phyloP scores from a whole-genome alignment of 2,329 filamentous ascomycete genomes.

The Aspergillus brunneoviolaceus region DNA sequence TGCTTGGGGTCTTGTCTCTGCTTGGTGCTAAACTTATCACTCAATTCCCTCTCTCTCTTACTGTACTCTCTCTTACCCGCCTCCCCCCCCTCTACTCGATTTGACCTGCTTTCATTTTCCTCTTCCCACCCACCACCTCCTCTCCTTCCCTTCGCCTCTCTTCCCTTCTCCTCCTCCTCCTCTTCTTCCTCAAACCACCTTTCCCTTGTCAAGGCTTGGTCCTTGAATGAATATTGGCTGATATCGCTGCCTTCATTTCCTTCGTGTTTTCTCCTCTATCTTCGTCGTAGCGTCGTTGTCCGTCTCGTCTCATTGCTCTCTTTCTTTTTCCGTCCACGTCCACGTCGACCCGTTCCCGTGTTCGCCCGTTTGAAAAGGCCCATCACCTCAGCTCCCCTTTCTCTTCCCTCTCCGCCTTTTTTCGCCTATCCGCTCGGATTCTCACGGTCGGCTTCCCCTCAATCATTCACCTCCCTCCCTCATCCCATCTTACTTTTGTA shows the following conservation, averaged over 20 bases:
- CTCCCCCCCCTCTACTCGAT: not conserved
- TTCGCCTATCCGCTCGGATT: conserved; percentile 20
- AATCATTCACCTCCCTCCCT: conserved; percentile 24
- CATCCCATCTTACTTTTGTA: conserved; percentile 17
- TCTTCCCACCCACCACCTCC: conserved; percentile 13
- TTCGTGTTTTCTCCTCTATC: conserved; percentile 5
- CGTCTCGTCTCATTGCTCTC: conserved; percentile 1
- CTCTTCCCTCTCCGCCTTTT: conserved; percentile 23
- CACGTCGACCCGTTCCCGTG: conserved; percentile 4
- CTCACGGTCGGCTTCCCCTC: conserved; percentile 17
- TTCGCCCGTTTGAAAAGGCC: conserved; percentile 10
- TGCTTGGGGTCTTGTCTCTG: not conserved
- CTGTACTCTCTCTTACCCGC: conserved; percentile 27
- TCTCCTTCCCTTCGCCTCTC: conserved; percentile 17
- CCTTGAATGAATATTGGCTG: conserved; percentile 15
- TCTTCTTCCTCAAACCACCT: conserved; percentile 13
- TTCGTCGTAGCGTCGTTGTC: conserved; percentile 10
- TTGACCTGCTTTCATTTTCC: conserved; percentile 2
- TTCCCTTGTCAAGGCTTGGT: conserved; percentile 22
- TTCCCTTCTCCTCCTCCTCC: not conserved
- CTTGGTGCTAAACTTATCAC: conserved; percentile 12
- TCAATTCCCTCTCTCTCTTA: conserved; percentile 8
- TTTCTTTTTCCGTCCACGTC: conserved; percentile 1
- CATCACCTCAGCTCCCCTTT: conserved; percentile 20
- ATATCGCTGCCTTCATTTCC: conserved; percentile 12